Conservation (phyloP, 2,329 filamentous ascomycete genomes). For the Colletotrichum tropicicola region DNA sequence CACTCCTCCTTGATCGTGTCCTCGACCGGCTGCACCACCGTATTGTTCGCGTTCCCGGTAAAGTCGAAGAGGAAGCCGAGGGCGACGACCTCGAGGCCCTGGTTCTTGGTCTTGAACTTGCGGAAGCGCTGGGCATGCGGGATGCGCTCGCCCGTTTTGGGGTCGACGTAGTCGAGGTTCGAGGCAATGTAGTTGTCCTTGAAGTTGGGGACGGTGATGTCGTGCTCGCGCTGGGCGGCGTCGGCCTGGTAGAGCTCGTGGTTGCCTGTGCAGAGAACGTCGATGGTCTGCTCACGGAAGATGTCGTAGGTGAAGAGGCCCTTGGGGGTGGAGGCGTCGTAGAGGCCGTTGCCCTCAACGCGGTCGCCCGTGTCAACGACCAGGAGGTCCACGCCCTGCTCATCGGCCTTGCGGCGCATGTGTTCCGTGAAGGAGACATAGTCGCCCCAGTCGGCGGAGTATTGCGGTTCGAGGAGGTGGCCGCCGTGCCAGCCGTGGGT, state of each 20-base stretch:
- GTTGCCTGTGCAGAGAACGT: constrained; percentile 88
- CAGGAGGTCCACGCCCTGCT: constrained; percentile 83
- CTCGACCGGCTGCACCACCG: constrained; percentile 80
- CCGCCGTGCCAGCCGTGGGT: constrained; percentile 96
- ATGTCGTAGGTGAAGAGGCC: constrained; percentile 91
- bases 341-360: constrained; percentile 93
- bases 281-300: constrained; percentile 82
- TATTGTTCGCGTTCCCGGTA: constrained; percentile 89
- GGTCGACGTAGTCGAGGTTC: constrained; percentile 88
- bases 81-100: constrained; percentile 82
- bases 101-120: constrained; percentile 92
- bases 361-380: constrained; percentile 95
- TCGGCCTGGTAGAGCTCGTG: constrained; percentile 91
- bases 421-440: constrained; percentile 93
- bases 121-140: constrained; percentile 85
- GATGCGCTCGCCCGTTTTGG: constrained; percentile 73
- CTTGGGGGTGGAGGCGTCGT: constrained; percentile 88
- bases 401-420: constrained; percentile 81
- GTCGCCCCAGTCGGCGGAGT: constrained; percentile 97
- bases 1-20: constrained; percentile 84
- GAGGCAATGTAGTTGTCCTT: constrained; percentile 84
- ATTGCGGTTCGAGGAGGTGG: constrained; percentile 92
- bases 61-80: constrained; percentile 98
- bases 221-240: constrained; percentile 81
- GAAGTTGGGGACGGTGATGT: constrained; percentile 85